Conservation (phyloP, 2,329 filamentous ascomycete species). For the Botryotinia globosa region DNA sequence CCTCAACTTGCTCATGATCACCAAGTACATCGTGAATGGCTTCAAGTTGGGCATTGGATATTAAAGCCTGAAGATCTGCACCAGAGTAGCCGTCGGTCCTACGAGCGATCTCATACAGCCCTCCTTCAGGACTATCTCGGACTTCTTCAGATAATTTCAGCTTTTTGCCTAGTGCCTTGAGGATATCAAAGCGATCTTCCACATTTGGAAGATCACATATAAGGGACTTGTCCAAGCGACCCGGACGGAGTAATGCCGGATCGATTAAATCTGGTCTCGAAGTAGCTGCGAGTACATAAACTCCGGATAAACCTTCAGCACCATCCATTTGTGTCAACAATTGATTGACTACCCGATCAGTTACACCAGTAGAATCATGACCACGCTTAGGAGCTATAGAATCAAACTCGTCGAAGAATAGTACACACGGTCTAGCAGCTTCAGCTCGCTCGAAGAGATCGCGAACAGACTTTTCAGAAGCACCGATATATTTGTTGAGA, state of each 20-base stretch:
- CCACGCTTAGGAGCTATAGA: slow-evolving; percentile 95
- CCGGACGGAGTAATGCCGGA: slow-evolving; percentile 85
- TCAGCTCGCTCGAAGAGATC: slow-evolving; percentile 92
- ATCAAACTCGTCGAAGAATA: slow-evolving; percentile 99
- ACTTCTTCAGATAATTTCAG: slow-evolving; percentile 70
- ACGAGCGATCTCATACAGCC: slow-evolving; percentile 62
- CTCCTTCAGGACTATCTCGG: slow-evolving; percentile 26
- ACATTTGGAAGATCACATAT: slow-evolving; percentile 83
- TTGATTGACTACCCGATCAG: slow-evolving; percentile 96
- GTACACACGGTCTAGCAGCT: slow-evolving; percentile 85
- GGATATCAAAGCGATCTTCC: slow-evolving; percentile 83
- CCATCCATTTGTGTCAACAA: slow-evolving; percentile 98
- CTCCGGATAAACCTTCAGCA: slow-evolving; percentile 88
- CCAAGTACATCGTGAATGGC: slow-evolving; percentile 91
- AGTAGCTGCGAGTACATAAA: slow-evolving; percentile 94
- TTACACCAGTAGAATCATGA: slow-evolving; percentile 97
- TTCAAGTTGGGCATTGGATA: slow-evolving; percentile 95
- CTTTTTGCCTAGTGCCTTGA: slow-evolving; percentile 78
- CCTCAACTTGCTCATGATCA: slow-evolving; percentile 49
- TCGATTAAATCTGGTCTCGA: slow-evolving; percentile 93
- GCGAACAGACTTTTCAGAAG: slow-evolving; percentile 91
- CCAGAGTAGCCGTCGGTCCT: slow-evolving; percentile 89
- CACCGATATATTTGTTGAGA: slow-evolving; percentile 98
- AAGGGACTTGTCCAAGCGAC: slow-evolving; percentile 87
- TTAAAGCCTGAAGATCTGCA: slow-evolving; percentile 88